Percentiles rank a stretch among this genome's conserved stretches.
phyloP scores from a whole-genome alignment of 2,329 filamentous ascomycete genomes.

The Aspergillus felis region DNA sequence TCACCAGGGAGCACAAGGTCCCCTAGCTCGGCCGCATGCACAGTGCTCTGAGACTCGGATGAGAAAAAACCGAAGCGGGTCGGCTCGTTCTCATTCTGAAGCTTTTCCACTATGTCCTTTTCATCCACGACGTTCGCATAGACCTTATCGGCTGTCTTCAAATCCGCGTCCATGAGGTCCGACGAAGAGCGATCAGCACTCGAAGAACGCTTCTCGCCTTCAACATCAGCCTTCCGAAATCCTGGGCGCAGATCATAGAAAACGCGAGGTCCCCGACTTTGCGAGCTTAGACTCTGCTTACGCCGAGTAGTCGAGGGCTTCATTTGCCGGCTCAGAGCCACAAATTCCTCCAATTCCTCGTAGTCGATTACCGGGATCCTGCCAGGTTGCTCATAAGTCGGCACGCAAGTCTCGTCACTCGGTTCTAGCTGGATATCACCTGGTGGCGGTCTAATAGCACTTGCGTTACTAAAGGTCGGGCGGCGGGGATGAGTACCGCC shows the following conservation, averaged over 20 bases:
- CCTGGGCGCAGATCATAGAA: constrained; percentile 59
- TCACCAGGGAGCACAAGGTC: constrained; percentile 87
- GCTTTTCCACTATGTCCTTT: constrained; percentile 29
- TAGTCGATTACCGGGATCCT: constrained; percentile 84
- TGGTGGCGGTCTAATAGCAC: constrained; percentile 50
- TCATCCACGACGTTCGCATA: constrained; percentile 26
- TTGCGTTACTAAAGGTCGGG: constrained; percentile 57
- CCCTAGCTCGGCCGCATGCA: constrained; percentile 84
- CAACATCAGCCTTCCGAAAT: constrained; percentile 34
- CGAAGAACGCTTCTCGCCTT: constrained; percentile 31
- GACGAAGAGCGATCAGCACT: constrained; percentile 24
- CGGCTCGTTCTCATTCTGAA: constrained; percentile 52
- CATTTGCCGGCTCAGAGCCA: constrained; percentile 57
- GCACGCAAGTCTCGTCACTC: constrained; percentile 75
- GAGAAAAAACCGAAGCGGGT: constrained; percentile 97
- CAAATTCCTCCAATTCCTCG: constrained; percentile 89
- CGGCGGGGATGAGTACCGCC: constrained; percentile 60
- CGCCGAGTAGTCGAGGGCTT: constrained; percentile 35
- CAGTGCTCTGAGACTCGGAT: constrained; percentile 87
- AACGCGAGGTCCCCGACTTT: constrained; percentile 47
- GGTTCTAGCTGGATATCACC: constrained; percentile 33
- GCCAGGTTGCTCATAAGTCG: constrained; percentile 69
- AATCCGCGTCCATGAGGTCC: constrained; percentile 25
- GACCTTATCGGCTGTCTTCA: constrained; percentile 33
- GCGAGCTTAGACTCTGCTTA: constrained; percentile 48